Conservation (phyloP, 495 filamentous ascomycete genomes). For the Lophiostoma macrostomum region DNA sequence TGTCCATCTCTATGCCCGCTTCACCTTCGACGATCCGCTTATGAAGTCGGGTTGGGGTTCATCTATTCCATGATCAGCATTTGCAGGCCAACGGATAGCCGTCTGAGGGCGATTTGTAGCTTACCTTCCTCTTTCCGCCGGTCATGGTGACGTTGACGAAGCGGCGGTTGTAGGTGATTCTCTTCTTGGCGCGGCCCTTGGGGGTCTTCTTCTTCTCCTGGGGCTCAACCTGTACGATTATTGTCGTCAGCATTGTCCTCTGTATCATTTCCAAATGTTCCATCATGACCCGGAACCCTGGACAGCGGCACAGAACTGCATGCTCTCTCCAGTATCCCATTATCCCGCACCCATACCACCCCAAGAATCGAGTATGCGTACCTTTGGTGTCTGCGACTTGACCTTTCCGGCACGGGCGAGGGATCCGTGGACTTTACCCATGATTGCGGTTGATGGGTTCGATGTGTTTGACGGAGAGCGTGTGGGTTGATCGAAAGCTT, state of each 20-base stretch:
- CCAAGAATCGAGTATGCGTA: slow-evolving; percentile 43
- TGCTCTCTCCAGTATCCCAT: not conserved
- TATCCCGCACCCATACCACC: not conserved
- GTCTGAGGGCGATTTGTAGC: slow-evolving; percentile 16
- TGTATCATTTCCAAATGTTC: too few relatives aligned
- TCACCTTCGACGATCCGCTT: slow-evolving; percentile 7
- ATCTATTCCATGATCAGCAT: slow-evolving; percentile 41
- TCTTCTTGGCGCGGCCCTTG: slow-evolving; percentile 99
- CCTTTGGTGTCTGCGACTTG: slow-evolving; percentile 89
- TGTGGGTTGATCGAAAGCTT: slow-evolving; percentile 8
- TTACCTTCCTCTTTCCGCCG: slow-evolving; percentile 98
- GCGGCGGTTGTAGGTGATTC: slow-evolving; percentile 91
- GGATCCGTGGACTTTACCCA: slow-evolving; percentile 89
- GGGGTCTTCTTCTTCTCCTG: slow-evolving; percentile 92
- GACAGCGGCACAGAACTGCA: not conserved
- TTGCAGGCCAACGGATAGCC: not conserved
- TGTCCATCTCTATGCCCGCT: slow-evolving; percentile 4
- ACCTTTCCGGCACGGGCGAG: slow-evolving; percentile 98
- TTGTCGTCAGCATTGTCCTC: not conserved
- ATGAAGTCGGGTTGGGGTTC: slow-evolving; percentile 60
- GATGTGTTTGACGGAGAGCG: slow-evolving; percentile 17
- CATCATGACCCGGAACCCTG: too few relatives aligned
- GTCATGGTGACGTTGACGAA: slow-evolving; percentile 99
- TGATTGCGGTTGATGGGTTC: slow-evolving; percentile 52
- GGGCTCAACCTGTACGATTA: slow-evolving; percentile 67